Evolutionary conservation across 345 rosid species (phyloP).

Genomic region (Garcia nutans): DNA sequence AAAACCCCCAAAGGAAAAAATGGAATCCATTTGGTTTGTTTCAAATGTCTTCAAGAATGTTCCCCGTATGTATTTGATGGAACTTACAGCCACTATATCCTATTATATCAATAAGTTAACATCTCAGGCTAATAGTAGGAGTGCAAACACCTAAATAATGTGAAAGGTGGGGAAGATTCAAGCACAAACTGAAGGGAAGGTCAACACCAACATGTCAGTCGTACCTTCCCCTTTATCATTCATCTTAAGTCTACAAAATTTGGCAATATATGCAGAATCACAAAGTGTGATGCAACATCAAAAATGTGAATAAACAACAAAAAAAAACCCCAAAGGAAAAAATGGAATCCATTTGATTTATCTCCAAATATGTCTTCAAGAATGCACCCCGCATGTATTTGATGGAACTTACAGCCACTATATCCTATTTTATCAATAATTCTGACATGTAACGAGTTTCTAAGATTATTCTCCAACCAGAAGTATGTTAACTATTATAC

Average conservation of each 20-base stretch:
- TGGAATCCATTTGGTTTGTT: not conserved
- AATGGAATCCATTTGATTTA: not conserved
- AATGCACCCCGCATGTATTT: not conserved
- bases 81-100: not conserved
- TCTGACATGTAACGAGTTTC: not conserved
- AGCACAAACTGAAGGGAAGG: not conserved
- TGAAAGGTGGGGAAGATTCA: not conserved
- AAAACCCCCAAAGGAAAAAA: not conserved
- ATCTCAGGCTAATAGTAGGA: slow-evolving; percentile 1
- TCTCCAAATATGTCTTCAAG: not conserved
- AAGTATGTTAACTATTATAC: no score
- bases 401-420: not conserved
- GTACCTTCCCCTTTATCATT: not conserved
- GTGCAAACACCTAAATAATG: not conserved
- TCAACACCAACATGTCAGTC: not conserved
- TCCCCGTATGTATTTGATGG: not conserved
- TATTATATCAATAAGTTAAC: not conserved
- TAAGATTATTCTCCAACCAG: not conserved
- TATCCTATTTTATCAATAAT: not conserved
- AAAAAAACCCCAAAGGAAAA: not conserved
- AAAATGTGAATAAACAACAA: no score
- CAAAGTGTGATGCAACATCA: slow-evolving; percentile 5
- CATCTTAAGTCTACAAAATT: not conserved
- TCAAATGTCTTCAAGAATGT: not conserved
- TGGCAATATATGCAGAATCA: not conserved